Evolutionary conservation across 495 filamentous ascomycete genomes (phyloP).

Genomic region (Neurospora hispaniola): DNA sequence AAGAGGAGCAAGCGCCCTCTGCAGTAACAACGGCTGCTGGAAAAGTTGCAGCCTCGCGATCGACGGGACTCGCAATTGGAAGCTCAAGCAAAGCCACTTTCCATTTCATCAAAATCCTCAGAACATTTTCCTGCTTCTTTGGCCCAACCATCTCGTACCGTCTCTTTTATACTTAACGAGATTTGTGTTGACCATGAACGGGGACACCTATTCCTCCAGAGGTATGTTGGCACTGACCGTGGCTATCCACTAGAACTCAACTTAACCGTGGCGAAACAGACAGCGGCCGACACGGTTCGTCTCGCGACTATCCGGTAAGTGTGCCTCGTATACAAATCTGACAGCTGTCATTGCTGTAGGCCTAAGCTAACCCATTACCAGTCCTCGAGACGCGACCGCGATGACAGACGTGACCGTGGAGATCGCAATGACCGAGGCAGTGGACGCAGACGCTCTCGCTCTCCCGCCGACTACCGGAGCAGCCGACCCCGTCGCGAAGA

Average conservation of each 20-base stretch:
- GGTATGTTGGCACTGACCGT: conserved; percentile 37
- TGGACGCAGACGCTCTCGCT: conserved; percentile 64
- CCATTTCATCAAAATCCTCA: not conserved
- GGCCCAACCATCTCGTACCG: conserved; percentile 7
- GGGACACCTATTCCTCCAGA: conserved; percentile 74
- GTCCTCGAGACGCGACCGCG: conserved; percentile 34
- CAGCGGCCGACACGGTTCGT: conserved; percentile 53
- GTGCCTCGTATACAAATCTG: not conserved
- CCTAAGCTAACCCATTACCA: conserved; percentile 4
- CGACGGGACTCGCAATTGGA: not conserved
- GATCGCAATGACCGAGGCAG: conserved; percentile 43
- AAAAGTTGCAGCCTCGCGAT: conserved; percentile 34
- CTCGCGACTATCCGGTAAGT: conserved; percentile 64
- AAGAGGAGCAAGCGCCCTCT: conserved; percentile 5
- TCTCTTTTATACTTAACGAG: not conserved
- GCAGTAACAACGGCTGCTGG: not conserved
- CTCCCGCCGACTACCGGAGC: conserved; percentile 51
- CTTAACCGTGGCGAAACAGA: conserved; percentile 32
- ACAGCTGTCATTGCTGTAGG: not conserved
- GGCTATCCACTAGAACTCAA: conserved; percentile 7
- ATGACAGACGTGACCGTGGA: conserved; percentile 35
- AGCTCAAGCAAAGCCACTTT: conserved; percentile 1
- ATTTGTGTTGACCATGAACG: conserved; percentile 59
- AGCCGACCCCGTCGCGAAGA: conserved; percentile 48
- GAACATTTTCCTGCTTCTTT: conserved; percentile 2